These are phyloP conservation scores for Penicillium sp. DNA, from an alignment of 2,329 filamentous ascomycete genomes.

Conservation along the genomic window DNA sequence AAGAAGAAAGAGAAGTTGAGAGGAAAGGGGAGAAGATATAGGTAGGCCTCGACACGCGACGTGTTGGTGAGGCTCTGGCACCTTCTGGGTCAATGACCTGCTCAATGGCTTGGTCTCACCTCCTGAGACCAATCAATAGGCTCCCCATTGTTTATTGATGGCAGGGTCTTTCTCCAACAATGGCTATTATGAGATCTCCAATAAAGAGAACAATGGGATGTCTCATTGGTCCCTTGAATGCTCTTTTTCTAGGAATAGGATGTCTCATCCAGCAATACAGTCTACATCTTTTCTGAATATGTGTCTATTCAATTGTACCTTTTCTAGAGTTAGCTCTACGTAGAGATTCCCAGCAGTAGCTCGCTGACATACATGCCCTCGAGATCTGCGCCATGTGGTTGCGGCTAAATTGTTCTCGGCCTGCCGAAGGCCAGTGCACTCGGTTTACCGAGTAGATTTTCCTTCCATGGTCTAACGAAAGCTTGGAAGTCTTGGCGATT, in stretches of 20 bases:
- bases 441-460: not conserved
- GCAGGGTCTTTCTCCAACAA: not conserved
- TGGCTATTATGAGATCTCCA: not conserved
- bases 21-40: not conserved
- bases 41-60: not conserved
- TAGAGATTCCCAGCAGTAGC: not conserved
- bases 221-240: not conserved
- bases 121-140: not conserved
- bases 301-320: not conserved
- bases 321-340: not conserved
- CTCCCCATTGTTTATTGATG: not conserved
- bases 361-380: not conserved
- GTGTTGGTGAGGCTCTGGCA: not conserved
- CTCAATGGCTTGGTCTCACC: not conserved
- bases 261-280: not conserved
- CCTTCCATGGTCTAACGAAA: not conserved
- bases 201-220: slow-evolving; percentile 1
- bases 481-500: not conserved
- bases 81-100: not conserved
- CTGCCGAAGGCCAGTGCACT: not conserved
- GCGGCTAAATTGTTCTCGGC: not conserved
- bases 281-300: not conserved
- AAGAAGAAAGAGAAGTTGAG: not conserved
- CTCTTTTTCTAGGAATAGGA: not conserved
- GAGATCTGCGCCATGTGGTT: not conserved